Percentiles rank a stretch among this genome's conserved stretches.
These are phyloP conservation scores for Coniochaeta prunicola DNA, from an alignment of 2,329 filamentous ascomycete species.

Conservation along the genomic window DNA sequence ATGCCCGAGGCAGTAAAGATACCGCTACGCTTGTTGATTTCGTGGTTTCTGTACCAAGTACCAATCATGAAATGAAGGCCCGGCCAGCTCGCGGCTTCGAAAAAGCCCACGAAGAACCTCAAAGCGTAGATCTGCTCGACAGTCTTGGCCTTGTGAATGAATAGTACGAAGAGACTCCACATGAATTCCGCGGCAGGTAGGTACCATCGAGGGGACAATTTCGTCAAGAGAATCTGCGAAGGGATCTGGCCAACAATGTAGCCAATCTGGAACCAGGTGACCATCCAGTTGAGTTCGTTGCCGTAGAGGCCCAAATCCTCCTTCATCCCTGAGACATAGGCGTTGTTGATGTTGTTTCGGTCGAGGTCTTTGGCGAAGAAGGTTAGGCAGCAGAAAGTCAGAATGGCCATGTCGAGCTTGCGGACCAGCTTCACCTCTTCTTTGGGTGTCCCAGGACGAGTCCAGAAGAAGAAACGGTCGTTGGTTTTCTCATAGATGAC, in stretches of 20 bases:
- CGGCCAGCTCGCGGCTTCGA: constrained; percentile 9
- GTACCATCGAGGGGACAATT: background rate
- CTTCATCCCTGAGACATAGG: constrained; percentile 24
- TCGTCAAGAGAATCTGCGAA: background rate
- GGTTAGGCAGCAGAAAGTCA: constrained; percentile 2
- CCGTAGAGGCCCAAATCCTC: constrained; percentile 16
- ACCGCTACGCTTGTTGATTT: constrained; percentile 36
- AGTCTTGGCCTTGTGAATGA: constrained; percentile 13
- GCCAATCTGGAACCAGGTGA: background rate
- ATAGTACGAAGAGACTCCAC: constrained; percentile 12
- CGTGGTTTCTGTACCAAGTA: constrained; percentile 21
- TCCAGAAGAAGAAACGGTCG: constrained; percentile 3
- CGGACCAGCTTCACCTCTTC: constrained; percentile 2
- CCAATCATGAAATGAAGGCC: constrained; percentile 19
- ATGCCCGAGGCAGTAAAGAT: constrained; percentile 39
- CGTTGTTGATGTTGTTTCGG: constrained; percentile 15
- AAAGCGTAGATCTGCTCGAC: constrained; percentile 17
- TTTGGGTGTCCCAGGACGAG: constrained; percentile 1
- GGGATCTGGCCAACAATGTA: background rate
- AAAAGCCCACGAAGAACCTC: constrained; percentile 4
- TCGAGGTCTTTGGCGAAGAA: constrained; percentile 2
- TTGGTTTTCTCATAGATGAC: constrained; percentile 3
- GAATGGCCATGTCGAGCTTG: constrained; percentile 1
- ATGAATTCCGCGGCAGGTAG: constrained; percentile 7
- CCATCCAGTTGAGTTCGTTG: constrained; percentile 16